Evolutionary conservation across 2,329 filamentous ascomycete genomes (phyloP).

Genomic region (Xylaria sp.): DNA sequence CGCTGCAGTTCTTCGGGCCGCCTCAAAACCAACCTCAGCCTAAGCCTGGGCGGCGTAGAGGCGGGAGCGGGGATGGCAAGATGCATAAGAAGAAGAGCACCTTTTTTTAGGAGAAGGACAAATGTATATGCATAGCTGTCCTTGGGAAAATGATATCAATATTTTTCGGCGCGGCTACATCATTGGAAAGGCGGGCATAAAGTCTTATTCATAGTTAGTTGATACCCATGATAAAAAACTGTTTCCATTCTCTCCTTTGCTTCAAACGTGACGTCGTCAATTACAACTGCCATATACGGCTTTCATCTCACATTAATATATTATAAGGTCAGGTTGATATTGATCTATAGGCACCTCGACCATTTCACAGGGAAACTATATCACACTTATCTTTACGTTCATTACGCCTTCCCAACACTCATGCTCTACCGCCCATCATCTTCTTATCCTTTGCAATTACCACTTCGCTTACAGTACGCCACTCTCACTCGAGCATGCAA

Average conservation of each 20-base stretch:
- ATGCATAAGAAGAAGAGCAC: conserved; percentile 62
- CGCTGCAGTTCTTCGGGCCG: conserved; percentile 40
- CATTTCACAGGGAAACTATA: neutral
- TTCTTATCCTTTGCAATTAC: conserved; percentile 1
- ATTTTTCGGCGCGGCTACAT: neutral
- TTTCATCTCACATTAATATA: neutral
- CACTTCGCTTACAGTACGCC: neutral
- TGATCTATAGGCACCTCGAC: neutral
- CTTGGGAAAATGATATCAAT: neutral
- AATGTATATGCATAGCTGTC: neutral
- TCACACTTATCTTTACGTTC: neutral
- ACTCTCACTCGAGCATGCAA: neutral
- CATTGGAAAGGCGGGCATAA: conserved; percentile 10
- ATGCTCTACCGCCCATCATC: neutral
- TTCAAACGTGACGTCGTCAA: neutral
- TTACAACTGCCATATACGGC: neutral
- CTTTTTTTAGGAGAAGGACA: conserved; percentile 52
- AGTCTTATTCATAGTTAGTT: conserved; percentile 24
- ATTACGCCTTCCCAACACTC: neutral
- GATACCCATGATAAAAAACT: conserved; percentile 32
- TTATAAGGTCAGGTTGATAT: neutral
- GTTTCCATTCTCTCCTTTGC: neutral
- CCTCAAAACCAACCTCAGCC: conserved; percentile 59
- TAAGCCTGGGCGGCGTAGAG: conserved; percentile 53
- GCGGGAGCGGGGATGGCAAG: conserved; percentile 52